Base-by-base conservation (phyloP, 2,329 filamentous ascomycete genomes). In the Trichoderma breve region DNA sequence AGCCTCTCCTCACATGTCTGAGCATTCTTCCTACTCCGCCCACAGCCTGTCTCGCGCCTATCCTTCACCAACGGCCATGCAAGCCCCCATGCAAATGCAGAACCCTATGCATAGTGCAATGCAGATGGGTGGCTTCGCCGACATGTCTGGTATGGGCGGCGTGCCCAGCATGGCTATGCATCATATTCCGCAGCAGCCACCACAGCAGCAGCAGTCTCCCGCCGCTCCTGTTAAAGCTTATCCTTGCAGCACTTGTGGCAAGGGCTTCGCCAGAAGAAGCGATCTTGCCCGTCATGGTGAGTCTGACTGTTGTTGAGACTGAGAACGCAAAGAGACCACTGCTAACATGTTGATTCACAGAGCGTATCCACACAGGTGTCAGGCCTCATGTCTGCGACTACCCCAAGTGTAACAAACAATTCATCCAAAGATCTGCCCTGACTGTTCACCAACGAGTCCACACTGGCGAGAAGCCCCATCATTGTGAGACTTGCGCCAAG, bases 381-480 rank as follows among this genome's bases (percentile, higher is more conserved):
- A 88, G 95, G 72, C 96, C 96, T 63, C 96, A 99, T 80, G 92
- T 95, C 64, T 99, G 96, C 83, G 95, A 98, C 77, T 93, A 90
- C 72, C 92, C 92, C 53, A 90, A 90, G 68, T 99, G 96, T 81
- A 93, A 93, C 75, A 99, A 98, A 83, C 93, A 95, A 79, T 99
- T 99, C 80, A 99, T 99, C 76, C 96, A 99, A 82, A 89, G 96
- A 71, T 98, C 95, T 32, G 96, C 96, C 26, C 84, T 99, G 80
- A 99, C 96, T 0, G 96, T 99, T 8, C 96, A 98, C 82, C 91
- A 93, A 79, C 92, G 96, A 76, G 95, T 98, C 24, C 96, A 99
- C 82, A 98, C 96, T 2, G 96, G 96, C 75, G 96, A 98, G 84
- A 99, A 99, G 83, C 96, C 96, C 65, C 96, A 99, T 78, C 95